Base-by-base conservation (phyloP, 176 grass and related monocot genomes). In the Eragrostis nindensis region DNA sequence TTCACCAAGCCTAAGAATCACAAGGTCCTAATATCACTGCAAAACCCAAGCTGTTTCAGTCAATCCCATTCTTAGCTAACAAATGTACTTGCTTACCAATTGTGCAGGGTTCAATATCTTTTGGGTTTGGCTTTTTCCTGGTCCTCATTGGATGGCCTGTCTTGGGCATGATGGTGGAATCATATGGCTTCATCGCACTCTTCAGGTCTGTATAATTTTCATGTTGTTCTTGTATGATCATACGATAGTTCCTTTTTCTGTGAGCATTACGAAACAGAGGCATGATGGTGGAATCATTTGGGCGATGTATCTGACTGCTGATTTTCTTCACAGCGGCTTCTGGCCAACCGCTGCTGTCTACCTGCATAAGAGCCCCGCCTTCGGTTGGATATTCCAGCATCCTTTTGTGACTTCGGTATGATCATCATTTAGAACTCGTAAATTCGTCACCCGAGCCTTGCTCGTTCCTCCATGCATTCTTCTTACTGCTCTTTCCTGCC, bases 1-100 rank as follows among this genome's bases (percentile, higher is more conserved):
- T 97, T 97, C 57, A 85, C 91, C 74, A 93, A 97, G 68, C 91
- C 86, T 73, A 97, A 84, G 82, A 97, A 97, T 84, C 90, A 97
- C 77, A 97, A 87, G 91, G 91, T 91, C 24, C 3, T 55, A 11
- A 21, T 38, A 36, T 49, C 45, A 21, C 24, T 22, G 32, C 29
- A 62, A 66, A 6, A 74, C 7, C 6, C 52, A 21, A 45, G 1
- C 59, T 8, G 5, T 48, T 76, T 47, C 25, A 76, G 19, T 15
- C 21, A 73, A 1, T 79, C 47, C 19, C 13, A 41, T 64, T 46
- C 5, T 11, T 30, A 64, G 52, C 61, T 82, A 39, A 74, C 36
- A 15, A 57, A 11, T 56, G 27, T 15, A 80, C 24, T 41, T 66
- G 14, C 66, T 80, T 56, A 61, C 19, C 24, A 27, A 65, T 6